A percentile compares a stretch with the other conserved stretches of the same genome.
Conservation (phyloP, 2,329 filamentous ascomycete species). For the Blumeria hordei region DNA sequence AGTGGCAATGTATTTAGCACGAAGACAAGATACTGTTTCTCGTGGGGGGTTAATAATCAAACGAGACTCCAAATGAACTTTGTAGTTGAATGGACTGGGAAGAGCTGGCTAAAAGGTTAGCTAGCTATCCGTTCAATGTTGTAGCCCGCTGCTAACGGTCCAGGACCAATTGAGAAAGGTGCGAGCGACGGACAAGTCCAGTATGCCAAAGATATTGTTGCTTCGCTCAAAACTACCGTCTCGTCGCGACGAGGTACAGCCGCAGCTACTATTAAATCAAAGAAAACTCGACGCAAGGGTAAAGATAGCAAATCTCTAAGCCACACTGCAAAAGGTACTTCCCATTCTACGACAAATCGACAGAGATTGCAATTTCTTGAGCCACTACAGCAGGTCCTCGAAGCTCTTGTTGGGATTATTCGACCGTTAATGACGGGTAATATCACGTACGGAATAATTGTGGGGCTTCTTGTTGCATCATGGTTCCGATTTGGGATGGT, state of each 20-base stretch:
- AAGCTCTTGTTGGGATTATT: conserved; percentile 45
- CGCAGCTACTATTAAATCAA: conserved; percentile 26
- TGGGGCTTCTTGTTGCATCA: conserved; percentile 46
- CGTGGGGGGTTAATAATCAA: conserved; percentile 69
- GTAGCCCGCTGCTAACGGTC: background rate
- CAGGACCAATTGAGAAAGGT: conserved; percentile 87
- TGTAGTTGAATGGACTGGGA: conserved; percentile 84
- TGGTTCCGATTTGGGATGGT: conserved; percentile 42
- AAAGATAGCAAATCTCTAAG: conserved; percentile 21
- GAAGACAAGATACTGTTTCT: conserved; percentile 86
- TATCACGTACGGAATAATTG: conserved; percentile 49
- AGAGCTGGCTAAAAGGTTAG: conserved; percentile 91
- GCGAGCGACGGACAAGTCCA: conserved; percentile 70
- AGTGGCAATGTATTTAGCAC: conserved; percentile 77
- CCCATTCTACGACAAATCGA: conserved; percentile 15
- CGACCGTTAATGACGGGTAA: conserved; percentile 52
- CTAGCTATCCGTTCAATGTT: background rate
- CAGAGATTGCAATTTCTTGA: conserved; percentile 61
- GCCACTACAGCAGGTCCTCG: conserved; percentile 43
- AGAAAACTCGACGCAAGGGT: conserved; percentile 23
- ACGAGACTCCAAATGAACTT: conserved; percentile 76
- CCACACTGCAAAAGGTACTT: conserved; percentile 16
- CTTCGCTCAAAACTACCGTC: conserved; percentile 48
- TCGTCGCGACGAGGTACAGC: conserved; percentile 33
- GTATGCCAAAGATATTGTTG: conserved; percentile 61